Evolutionary conservation across 768 basidiomycete species (phyloP).

Genomic region (Lyophyllum decastes): DNA sequence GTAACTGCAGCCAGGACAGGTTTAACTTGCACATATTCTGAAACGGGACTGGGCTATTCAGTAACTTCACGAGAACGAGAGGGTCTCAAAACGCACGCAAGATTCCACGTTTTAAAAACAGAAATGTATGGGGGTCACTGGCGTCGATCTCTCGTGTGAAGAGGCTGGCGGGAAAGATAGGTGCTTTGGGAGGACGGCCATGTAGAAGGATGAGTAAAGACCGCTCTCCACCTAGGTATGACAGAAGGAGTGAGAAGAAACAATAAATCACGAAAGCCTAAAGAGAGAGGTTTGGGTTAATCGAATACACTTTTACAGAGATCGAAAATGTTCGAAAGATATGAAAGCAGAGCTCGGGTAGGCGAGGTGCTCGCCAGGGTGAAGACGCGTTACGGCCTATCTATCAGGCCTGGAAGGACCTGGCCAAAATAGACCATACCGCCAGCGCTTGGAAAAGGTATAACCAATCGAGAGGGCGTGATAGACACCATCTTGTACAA

Average conservation of each 20-base stretch:
- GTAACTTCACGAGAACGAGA: not conserved
- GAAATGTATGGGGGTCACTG: constrained; percentile 92
- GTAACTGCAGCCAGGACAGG: constrained; percentile 85
- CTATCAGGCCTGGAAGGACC: not conserved
- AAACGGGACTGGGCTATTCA: constrained; percentile 3
- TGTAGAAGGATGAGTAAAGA: constrained; percentile 91
- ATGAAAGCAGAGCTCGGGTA: too few relatives aligned
- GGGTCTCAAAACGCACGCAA: constrained; percentile 57
- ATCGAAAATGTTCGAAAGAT: not conserved
- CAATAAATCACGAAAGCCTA: constrained; percentile 95
- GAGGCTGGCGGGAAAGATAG: constrained; percentile 84
- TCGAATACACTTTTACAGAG: not conserved
- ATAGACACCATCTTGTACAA: not conserved
- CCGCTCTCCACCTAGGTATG: constrained; percentile 90
- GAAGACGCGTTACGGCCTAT: not conserved
- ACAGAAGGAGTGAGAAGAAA: constrained; percentile 81
- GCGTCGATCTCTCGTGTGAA: constrained; percentile 87
- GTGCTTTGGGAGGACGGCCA: constrained; percentile 84
- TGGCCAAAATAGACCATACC: not conserved
- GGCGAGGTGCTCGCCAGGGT: not conserved
- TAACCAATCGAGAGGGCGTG: not conserved
- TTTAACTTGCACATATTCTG: constrained; percentile 98
- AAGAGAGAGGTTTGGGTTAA: not conserved
- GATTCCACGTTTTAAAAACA: constrained; percentile 94
- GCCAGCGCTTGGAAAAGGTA: not conserved